These are phyloP conservation scores for Cyclotella distinguenda DNA, from an alignment of 108 stramenopile genomes.

Conservation along the genomic window DNA sequence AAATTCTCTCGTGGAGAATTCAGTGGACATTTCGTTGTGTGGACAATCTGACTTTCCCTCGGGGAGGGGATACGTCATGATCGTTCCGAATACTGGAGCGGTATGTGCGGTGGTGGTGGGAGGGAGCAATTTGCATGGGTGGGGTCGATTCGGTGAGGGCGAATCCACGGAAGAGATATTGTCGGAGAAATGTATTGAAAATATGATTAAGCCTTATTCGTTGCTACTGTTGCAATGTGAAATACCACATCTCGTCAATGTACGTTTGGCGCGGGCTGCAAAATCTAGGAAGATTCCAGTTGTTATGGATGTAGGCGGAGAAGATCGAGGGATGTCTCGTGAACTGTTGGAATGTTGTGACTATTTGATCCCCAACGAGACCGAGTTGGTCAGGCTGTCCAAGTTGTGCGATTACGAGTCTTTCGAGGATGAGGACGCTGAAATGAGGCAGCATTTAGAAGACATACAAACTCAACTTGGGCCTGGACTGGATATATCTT, in stretches of 20 bases:
- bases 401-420: slow-evolving; percentile 9
- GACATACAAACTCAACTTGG: slow-evolving; percentile 34
- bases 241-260: slow-evolving; percentile 74
- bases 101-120: slow-evolving; percentile 77
- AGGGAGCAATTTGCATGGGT: slow-evolving; percentile 72
- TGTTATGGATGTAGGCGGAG: slow-evolving; percentile 77
- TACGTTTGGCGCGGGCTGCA: slow-evolving; percentile 52
- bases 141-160: slow-evolving; percentile 21
- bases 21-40: slow-evolving; percentile 54
- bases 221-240: slow-evolving; percentile 70
- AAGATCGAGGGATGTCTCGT: slow-evolving; percentile 58
- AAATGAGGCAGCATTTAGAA: slow-evolving; percentile 15
- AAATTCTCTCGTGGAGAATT: slow-evolving; percentile 34
- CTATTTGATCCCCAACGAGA: slow-evolving; percentile 79
- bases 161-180: neutral
- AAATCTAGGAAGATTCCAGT: slow-evolving; percentile 42
- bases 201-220: slow-evolving; percentile 27
- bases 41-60: slow-evolving; percentile 42
- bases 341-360: slow-evolving; percentile 61
- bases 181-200: slow-evolving; percentile 36
- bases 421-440: slow-evolving; percentile 16
- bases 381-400: slow-evolving; percentile 68
- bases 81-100: slow-evolving; percentile 54
- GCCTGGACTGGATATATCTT: slow-evolving; percentile 4
- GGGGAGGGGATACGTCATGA: slow-evolving; percentile 79